Evolutionary conservation across 192 early-diverging fungal species (phyloP).

Genomic region (Oehlia diaphana): DNA sequence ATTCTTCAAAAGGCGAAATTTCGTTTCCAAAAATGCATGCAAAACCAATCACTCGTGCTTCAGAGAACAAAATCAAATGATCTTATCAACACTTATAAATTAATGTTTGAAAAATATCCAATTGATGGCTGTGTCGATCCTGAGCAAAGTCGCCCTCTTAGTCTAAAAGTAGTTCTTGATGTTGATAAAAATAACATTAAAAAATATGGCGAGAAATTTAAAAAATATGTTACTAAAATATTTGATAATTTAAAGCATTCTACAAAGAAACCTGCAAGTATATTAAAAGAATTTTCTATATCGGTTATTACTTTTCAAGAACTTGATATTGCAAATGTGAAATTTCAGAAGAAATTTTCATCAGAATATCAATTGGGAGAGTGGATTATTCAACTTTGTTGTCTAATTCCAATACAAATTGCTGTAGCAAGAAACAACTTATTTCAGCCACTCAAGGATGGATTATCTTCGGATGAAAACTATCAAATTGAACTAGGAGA

Average conservation of each 20-base stretch:
- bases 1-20: conserved; percentile 13
- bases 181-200: neutral
- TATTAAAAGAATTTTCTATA: neutral
- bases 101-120: conserved; percentile 21
- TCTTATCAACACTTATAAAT: neutral
- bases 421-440: conserved; percentile 24
- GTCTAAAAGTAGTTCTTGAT: neutral
- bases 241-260: neutral
- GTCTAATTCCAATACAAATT: conserved; percentile 11
- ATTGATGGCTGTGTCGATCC: neutral
- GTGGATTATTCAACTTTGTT: conserved; percentile 15
- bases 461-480: neutral
- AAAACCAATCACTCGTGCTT: neutral
- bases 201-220: neutral
- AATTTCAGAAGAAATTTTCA: neutral
- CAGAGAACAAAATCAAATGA: conserved; percentile 6
- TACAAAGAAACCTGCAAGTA: neutral
- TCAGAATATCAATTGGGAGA: conserved; percentile 1
- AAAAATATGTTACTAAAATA: neutral
- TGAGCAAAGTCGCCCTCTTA: neutral
- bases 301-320: neutral
- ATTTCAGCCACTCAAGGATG: conserved; percentile 17
- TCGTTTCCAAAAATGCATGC: neutral
- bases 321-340: neutral
- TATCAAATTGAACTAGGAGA: neutral